phyloP scores from a whole-genome alignment of 2,329 filamentous ascomycete species.

The Beauveria bassiana region DNA sequence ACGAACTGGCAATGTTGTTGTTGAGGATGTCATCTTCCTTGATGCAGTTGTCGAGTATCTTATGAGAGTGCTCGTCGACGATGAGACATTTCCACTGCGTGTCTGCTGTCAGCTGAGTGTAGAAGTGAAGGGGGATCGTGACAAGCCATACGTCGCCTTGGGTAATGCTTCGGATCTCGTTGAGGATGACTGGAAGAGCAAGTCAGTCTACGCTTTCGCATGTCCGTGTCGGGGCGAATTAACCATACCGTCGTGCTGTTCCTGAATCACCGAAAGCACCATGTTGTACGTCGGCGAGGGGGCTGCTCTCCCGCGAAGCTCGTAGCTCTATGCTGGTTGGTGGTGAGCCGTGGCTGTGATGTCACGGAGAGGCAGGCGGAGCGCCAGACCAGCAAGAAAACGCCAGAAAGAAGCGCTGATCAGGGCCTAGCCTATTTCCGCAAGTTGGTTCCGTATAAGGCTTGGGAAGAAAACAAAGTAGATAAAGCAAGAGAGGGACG shows the following conservation, averaged over 20 bases:
- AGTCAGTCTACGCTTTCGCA: slow-evolving; percentile 15
- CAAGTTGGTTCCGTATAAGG: neutral
- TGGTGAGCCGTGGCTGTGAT: neutral
- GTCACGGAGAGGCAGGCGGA: neutral
- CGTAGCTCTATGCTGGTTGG: neutral
- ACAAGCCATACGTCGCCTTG: slow-evolving; percentile 60
- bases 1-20: slow-evolving; percentile 86
- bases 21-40: slow-evolving; percentile 97
- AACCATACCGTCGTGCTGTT: slow-evolving; percentile 53
- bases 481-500: neutral
- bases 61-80: slow-evolving; percentile 74
- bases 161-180: slow-evolving; percentile 64
- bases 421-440: neutral
- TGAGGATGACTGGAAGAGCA: slow-evolving; percentile 25
- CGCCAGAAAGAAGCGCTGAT: neutral
- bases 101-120: neutral
- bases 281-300: slow-evolving; percentile 44
- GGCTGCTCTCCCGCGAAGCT: neutral
- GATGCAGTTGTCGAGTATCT: slow-evolving; percentile 81
- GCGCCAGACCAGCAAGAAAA: neutral
- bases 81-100: slow-evolving; percentile 92
- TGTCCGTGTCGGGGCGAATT: neutral
- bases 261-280: slow-evolving; percentile 76
- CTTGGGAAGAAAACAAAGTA: neutral
- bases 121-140: neutral